Conservation (phyloP, 176 grass and related monocot species). For the Neostapfia colusana region DNA sequence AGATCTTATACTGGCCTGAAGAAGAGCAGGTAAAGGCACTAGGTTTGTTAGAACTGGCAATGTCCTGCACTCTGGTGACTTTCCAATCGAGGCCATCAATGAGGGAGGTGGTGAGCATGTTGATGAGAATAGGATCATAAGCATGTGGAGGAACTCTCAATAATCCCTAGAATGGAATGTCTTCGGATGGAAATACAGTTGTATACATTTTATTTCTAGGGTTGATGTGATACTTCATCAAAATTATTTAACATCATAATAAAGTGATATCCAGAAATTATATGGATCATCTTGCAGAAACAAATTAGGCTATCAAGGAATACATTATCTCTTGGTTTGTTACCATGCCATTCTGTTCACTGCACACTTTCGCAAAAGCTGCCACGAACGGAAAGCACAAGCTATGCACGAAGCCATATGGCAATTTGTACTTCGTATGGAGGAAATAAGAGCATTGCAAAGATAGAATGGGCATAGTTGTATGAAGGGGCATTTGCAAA, state of each 20-base stretch:
- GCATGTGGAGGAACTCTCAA: neutral
- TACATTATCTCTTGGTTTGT: neutral
- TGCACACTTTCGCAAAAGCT: neutral
- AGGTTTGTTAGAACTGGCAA: slow-evolving; percentile 41
- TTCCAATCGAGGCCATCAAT: slow-evolving; percentile 53
- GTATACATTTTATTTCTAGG: neutral
- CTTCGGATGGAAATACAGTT: neutral
- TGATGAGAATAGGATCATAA: slow-evolving; percentile 36
- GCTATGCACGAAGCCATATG: neutral
- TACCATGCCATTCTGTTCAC: neutral
- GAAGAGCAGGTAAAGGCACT: slow-evolving; percentile 45
- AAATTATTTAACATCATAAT: neutral
- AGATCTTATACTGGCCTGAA: slow-evolving; percentile 50
- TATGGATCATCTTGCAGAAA: neutral
- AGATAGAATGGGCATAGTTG: neutral
- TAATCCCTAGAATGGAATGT: neutral
- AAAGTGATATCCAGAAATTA: neutral
- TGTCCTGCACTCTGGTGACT: slow-evolving; percentile 42
- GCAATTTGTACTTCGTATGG: neutral
- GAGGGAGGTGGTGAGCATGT: slow-evolving; percentile 48
- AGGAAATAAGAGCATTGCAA: neutral
- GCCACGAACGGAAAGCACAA: neutral
- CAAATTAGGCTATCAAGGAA: neutral
- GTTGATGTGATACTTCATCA: neutral
- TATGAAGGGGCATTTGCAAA: too few relatives aligned